These are phyloP conservation scores for Aegilops longissima DNA, from an alignment of 176 grass and related monocot species.

Conservation along the genomic window DNA sequence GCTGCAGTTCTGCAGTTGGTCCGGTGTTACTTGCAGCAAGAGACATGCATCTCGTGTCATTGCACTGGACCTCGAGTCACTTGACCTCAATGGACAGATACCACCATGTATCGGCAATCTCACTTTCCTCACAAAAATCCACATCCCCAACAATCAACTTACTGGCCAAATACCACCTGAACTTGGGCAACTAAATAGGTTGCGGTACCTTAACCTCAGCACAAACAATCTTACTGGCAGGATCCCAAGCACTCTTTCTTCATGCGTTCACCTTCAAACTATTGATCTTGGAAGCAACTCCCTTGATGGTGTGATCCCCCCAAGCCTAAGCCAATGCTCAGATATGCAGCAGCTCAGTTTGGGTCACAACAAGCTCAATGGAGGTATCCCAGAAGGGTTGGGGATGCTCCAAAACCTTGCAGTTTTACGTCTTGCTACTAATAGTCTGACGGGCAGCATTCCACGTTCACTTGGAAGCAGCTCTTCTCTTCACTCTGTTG, in stretches of 20 bases:
- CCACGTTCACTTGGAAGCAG: slow-evolving; percentile 20
- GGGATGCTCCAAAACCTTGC: slow-evolving; percentile 29
- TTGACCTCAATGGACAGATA: slow-evolving; percentile 26
- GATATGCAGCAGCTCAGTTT: slow-evolving; percentile 2
- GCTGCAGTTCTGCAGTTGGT: slow-evolving; percentile 32
- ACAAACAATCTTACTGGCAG: slow-evolving; percentile 18
- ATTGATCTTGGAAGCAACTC: slow-evolving; percentile 36
- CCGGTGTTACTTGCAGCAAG: slow-evolving; percentile 40
- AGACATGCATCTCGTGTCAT: slow-evolving; percentile 12
- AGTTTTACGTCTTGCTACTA: neutral
- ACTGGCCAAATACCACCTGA: slow-evolving; percentile 37
- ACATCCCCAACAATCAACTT: slow-evolving; percentile 19
- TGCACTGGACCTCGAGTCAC: slow-evolving; percentile 13
- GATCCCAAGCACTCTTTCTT: slow-evolving; percentile 27
- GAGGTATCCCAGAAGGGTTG: slow-evolving; percentile 3
- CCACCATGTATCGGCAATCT: slow-evolving; percentile 35
- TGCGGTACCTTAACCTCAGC: slow-evolving; percentile 46
- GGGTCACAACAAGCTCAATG: neutral
- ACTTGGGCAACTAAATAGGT: slow-evolving; percentile 24
- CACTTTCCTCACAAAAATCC: slow-evolving; percentile 26
- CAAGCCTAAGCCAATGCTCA: slow-evolving; percentile 26
- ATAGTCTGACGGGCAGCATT: slow-evolving; percentile 22
- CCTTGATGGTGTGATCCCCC: slow-evolving; percentile 27
- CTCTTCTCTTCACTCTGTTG: neutral
- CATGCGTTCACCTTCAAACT: slow-evolving; percentile 13